Evolutionary conservation across 169 alveolate genomes (phyloP).

Genomic region (Perkinsus olseni): DNA sequence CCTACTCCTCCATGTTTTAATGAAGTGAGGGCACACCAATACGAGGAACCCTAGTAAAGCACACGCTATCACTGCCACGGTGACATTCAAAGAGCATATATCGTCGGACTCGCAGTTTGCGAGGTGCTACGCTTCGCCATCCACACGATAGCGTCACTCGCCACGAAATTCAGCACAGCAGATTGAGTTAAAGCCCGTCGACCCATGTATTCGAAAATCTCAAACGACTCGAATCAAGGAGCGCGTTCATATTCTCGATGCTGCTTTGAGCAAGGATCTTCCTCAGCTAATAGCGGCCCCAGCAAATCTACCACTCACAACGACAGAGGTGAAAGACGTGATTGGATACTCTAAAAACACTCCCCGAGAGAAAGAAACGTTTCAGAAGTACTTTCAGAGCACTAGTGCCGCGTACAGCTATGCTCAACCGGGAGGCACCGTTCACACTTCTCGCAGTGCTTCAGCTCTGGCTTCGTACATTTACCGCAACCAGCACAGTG

Average conservation of each 20-base stretch:
- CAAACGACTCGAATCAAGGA: no score
- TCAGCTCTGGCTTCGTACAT: neutral
- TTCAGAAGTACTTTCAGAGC: neutral
- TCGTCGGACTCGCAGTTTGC: neutral
- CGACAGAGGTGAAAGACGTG: neutral
- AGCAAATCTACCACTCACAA: neutral
- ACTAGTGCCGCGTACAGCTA: neutral
- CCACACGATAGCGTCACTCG: neutral
- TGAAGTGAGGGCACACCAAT: no score
- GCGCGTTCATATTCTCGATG: no score
- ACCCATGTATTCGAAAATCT: neutral
- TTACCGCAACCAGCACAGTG: neutral
- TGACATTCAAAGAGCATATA: no score
- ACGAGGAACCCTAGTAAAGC: no score
- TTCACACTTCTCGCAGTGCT: neutral
- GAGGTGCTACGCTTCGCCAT: neutral
- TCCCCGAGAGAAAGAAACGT: neutral
- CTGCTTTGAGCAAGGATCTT: no score
- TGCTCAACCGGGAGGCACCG: neutral
- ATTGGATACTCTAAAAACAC: neutral
- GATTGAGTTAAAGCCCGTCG: neutral
- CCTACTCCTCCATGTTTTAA: no score
- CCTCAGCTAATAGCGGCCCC: no score
- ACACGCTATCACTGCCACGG: no score
- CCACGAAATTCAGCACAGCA: neutral